Conservation (phyloP, 495 filamentous ascomycete species). For the Neurospora sp. region DNA sequence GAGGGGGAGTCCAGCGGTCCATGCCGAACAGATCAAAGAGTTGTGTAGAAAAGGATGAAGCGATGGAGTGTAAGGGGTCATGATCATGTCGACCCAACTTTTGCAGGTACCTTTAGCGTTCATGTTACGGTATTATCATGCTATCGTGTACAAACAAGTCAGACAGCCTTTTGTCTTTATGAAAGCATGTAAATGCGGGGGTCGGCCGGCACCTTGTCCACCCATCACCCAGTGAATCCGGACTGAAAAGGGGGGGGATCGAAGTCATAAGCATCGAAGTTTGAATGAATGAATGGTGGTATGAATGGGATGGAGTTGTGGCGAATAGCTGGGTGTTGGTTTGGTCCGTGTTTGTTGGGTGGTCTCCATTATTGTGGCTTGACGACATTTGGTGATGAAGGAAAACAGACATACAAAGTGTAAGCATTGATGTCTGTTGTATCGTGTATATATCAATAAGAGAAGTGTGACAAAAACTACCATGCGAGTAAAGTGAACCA, state of each 20-base stretch:
- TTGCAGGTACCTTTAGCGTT: neutral
- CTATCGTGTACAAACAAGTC: neutral
- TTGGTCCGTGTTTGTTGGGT: conserved; percentile 4
- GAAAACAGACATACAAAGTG: neutral
- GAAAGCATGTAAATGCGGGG: neutral
- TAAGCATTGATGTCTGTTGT: neutral
- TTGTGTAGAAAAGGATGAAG: neutral
- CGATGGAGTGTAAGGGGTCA: neutral
- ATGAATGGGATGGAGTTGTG: neutral
- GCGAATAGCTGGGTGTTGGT: neutral
- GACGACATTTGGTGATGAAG: neutral
- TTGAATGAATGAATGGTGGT: neutral
- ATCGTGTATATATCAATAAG: neutral
- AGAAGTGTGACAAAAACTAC: neutral
- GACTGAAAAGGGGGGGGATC: neutral
- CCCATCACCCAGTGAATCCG: neutral
- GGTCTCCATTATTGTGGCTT: neutral
- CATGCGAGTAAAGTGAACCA: neutral
- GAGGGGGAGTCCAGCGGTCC: neutral
- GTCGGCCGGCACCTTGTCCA: neutral
- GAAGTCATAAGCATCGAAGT: neutral
- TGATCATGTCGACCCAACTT: neutral
- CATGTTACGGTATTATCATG: neutral
- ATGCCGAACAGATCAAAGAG: neutral
- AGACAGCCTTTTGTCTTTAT: neutral